Conservation (phyloP, 169 alveolate genomes). For the Babesia bovis region DNA sequence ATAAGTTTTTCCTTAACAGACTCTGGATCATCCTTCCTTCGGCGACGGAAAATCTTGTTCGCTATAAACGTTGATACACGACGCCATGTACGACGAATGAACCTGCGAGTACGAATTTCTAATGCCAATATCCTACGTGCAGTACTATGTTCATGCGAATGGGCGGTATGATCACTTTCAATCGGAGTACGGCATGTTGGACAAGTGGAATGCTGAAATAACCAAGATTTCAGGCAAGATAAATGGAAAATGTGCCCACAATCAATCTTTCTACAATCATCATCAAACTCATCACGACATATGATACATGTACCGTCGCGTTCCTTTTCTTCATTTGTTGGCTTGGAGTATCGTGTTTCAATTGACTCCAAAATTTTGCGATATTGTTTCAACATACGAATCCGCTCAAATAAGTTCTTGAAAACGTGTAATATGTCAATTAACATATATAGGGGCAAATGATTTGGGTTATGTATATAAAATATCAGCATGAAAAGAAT, state of each 20-base stretch:
- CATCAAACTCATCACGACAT: slow-evolving; percentile 81
- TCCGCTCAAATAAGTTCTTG: slow-evolving; percentile 39
- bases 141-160: not conserved
- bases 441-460: slow-evolving; percentile 84
- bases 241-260: slow-evolving; percentile 86
- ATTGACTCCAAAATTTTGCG: slow-evolving; percentile 35
- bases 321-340: slow-evolving; percentile 81
- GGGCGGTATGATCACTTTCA: slow-evolving; percentile 9
- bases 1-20: no score
- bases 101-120: not conserved
- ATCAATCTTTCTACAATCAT: slow-evolving; percentile 78
- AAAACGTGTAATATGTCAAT: slow-evolving; percentile 82
- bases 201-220: slow-evolving; percentile 82
- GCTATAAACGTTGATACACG: no score
- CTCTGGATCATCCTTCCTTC: no score
- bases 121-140: not conserved
- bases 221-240: slow-evolving; percentile 82
- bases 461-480: slow-evolving; percentile 80
- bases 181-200: slow-evolving; percentile 80
- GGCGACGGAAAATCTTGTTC: no score
- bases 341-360: slow-evolving; percentile 65
- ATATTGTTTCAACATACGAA: slow-evolving; percentile 50
- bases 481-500: slow-evolving; percentile 68
- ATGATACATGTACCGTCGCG: slow-evolving; percentile 82
- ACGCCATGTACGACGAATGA: not conserved